phyloP scores from a whole-genome alignment of 2,329 filamentous ascomycete species.

The Pseudogymnoascus sp. region DNA sequence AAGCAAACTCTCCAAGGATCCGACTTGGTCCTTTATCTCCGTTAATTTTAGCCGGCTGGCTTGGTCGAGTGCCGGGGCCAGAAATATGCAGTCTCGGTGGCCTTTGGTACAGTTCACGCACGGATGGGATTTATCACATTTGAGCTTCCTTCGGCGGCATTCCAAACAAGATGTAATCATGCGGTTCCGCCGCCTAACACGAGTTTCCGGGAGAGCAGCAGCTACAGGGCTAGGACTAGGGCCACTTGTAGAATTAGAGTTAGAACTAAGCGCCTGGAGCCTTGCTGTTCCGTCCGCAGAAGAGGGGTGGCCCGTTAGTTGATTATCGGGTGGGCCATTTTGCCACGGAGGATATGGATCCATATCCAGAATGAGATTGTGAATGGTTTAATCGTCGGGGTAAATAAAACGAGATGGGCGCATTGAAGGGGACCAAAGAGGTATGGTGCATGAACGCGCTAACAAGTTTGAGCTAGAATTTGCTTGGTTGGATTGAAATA shows the following conservation, averaged over 20 bases:
- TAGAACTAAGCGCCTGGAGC: not conserved
- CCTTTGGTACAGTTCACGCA: conserved; percentile 55
- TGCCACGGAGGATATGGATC: not conserved
- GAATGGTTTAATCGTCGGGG: not conserved
- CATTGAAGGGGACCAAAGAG: not conserved
- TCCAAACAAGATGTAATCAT: conserved; percentile 65
- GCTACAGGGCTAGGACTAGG: not conserved
- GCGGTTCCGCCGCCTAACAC: conserved; percentile 46
- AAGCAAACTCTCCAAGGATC: conserved; percentile 61
- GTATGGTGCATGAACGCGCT: not conserved
- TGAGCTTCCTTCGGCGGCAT: conserved; percentile 69
- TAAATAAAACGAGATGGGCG: not conserved
- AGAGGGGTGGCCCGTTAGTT: not conserved
- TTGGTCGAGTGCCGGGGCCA: conserved; percentile 49
- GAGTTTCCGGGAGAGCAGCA: not conserved
- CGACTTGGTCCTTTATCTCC: conserved; percentile 74
- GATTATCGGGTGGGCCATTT: not conserved
- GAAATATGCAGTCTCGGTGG: conserved; percentile 41
- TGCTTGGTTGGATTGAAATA: not conserved
- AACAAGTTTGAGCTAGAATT: not conserved
- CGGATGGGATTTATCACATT: conserved; percentile 68
- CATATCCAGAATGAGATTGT: conserved; percentile 1
- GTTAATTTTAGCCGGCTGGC: conserved; percentile 63
- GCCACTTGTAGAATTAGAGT: not conserved
- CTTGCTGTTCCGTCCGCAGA: not conserved